Evolutionary conservation across 2,329 filamentous ascomycete genomes (phyloP).

Genomic region (Exophiala spinifera): DNA sequence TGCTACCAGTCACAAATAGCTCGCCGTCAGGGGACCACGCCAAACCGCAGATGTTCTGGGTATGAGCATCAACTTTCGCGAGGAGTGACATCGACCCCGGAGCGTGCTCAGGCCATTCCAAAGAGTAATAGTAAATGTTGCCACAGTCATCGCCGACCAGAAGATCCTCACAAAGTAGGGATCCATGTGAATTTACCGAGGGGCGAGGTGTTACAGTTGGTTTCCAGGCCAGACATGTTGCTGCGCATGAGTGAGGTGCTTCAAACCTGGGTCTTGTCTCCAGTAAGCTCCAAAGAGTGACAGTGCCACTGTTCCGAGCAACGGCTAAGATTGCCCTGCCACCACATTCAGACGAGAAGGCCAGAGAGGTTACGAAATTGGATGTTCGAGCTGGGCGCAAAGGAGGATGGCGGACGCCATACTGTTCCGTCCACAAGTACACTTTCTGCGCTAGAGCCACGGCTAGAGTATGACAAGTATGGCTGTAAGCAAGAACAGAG

Average conservation of each 20-base stretch:
- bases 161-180: slow-evolving; percentile 70
- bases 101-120: slow-evolving; percentile 68
- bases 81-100: slow-evolving; percentile 71
- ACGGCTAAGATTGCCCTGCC: slow-evolving; percentile 78
- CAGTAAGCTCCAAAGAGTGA: slow-evolving; percentile 74
- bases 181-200: slow-evolving; percentile 48
- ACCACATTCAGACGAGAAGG: slow-evolving; percentile 79
- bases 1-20: slow-evolving; percentile 81
- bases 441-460: slow-evolving; percentile 77
- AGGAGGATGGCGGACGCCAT: slow-evolving; percentile 61
- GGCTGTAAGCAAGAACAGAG: slow-evolving; percentile 81
- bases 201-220: slow-evolving; percentile 55
- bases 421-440: slow-evolving; percentile 82
- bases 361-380: slow-evolving; percentile 75
- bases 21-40: slow-evolving; percentile 76
- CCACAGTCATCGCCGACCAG: slow-evolving; percentile 82
- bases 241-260: slow-evolving; percentile 64
- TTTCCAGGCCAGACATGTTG: slow-evolving; percentile 80
- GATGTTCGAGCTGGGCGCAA: slow-evolving; percentile 48
- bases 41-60: slow-evolving; percentile 90
- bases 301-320: slow-evolving; percentile 71
- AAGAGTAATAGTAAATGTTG: slow-evolving; percentile 78
- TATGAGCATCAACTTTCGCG: slow-evolving; percentile 72
- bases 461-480: slow-evolving; percentile 70
- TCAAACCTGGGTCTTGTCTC: slow-evolving; percentile 68